Percentiles rank a stretch among this genome's conserved stretches.
phyloP scores from a whole-genome alignment of 2,329 filamentous ascomycete genomes.

The Aschersonia sp. region DNA sequence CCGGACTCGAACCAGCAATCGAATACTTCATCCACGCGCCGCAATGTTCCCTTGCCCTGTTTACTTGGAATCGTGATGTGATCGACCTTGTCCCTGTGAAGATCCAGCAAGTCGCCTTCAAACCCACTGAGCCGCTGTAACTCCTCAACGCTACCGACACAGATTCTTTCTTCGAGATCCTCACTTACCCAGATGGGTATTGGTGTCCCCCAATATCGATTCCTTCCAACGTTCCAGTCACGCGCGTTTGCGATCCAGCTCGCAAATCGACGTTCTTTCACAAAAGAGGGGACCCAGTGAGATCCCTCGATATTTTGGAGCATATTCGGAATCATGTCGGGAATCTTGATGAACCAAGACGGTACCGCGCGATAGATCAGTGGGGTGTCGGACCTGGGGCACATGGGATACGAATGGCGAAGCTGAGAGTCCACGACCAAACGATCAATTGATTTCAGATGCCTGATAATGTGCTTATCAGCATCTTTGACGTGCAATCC shows the following conservation, averaged over 20 bases:
- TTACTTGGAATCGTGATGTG: constrained; percentile 87
- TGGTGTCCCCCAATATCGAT: constrained; percentile 91
- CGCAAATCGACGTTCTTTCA: constrained; percentile 82
- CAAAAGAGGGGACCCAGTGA: constrained; percentile 81
- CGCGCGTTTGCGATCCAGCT: constrained; percentile 85
- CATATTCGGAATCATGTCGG: constrained; percentile 72
- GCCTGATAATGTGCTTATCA: constrained; percentile 85
- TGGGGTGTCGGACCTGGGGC: constrained; percentile 86
- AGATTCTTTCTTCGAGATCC: constrained; percentile 74
- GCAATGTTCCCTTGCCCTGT: constrained; percentile 70
- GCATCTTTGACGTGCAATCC: constrained; percentile 85
- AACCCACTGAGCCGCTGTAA: constrained; percentile 78
- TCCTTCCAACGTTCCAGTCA: constrained; percentile 91
- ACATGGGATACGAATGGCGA: constrained; percentile 86
- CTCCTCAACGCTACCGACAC: constrained; percentile 72
- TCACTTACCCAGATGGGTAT: constrained; percentile 87
- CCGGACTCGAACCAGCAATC: constrained; percentile 97
- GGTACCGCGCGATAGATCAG: constrained; percentile 86
- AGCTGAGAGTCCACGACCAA: constrained; percentile 76
- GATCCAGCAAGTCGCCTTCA: constrained; percentile 64
- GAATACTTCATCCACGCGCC: constrained; percentile 75
- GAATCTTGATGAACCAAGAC: constrained; percentile 88
- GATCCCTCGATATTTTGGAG: constrained; percentile 79
- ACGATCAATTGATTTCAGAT: constrained; percentile 62
- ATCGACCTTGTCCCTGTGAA: constrained; percentile 88